A percentile compares a stretch with the other conserved stretches of the same genome.
phyloP scores from a whole-genome alignment of 768 basidiomycete species.

The Panus rudis region DNA sequence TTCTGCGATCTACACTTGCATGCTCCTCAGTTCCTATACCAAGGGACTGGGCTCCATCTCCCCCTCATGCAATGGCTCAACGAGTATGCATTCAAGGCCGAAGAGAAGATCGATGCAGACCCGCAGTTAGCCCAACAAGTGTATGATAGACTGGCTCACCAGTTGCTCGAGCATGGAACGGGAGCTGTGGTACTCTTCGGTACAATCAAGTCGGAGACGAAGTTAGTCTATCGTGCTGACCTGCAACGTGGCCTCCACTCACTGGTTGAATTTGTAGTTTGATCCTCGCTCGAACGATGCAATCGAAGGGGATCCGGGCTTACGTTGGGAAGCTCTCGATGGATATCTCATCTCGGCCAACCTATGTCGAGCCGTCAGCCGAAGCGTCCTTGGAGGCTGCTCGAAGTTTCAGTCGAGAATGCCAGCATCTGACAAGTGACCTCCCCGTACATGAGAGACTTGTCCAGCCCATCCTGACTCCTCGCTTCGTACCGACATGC shows the following conservation, averaged over 20 bases:
- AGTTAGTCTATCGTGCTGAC: conserved; percentile 40
- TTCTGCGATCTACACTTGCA: conserved; percentile 84
- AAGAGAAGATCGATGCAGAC: conserved; percentile 64
- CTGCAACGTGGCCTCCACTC: not conserved
- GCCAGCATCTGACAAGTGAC: conserved; percentile 32
- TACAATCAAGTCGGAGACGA: conserved; percentile 75
- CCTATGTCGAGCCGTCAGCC: conserved; percentile 62
- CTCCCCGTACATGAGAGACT: conserved; percentile 42
- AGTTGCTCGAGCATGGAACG: conserved; percentile 71
- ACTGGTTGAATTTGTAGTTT: conserved; percentile 37
- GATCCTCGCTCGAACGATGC: conserved; percentile 73
- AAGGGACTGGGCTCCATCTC: conserved; percentile 80
- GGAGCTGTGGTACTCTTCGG: conserved; percentile 76
- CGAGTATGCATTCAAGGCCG: conserved; percentile 76
- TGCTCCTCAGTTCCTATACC: conserved; percentile 84
- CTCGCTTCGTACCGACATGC: conserved; percentile 87
- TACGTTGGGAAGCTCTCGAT: conserved; percentile 90
- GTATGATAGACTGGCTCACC: conserved; percentile 56
- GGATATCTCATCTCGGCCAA: conserved; percentile 68
- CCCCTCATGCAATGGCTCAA: conserved; percentile 83
- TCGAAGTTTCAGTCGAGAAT: conserved; percentile 47
- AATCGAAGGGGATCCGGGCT: conserved; percentile 61
- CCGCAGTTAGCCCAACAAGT: conserved; percentile 54
- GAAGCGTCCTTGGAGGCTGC: conserved; percentile 44
- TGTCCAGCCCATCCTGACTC: conserved; percentile 79